A percentile compares a stretch with the other conserved stretches of the same genome.
These are phyloP conservation scores for Pinus albicaulis DNA, from an alignment of 75 land plant genomes.

Conservation along the genomic window DNA sequence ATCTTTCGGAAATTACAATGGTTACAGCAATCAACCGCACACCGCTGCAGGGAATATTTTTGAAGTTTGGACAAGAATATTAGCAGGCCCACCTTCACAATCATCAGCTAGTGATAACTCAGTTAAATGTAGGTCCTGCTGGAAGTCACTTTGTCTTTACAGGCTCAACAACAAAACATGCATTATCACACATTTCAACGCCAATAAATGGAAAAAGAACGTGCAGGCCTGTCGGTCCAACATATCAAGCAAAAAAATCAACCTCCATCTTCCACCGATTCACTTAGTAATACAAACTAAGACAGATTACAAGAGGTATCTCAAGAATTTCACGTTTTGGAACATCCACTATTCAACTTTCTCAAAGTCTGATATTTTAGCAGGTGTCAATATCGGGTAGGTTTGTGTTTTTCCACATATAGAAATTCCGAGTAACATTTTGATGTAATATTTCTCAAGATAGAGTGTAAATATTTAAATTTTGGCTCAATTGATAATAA, in stretches of 20 bases:
- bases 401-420: too few species aligned
- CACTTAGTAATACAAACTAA: background rate
- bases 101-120: conserved; percentile 3
- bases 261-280: background rate
- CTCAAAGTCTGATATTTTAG: too few species aligned
- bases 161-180: background rate
- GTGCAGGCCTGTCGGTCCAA: background rate
- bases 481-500: too few species aligned
- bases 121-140: background rate
- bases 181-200: background rate
- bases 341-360: too few species aligned
- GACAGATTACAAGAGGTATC: too few species aligned
- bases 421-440: too few species aligned
- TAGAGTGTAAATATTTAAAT: too few species aligned
- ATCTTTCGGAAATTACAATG: background rate
- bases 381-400: too few species aligned
- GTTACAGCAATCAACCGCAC: background rate
- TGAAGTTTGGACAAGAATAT: background rate
- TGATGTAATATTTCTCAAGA: too few species aligned
- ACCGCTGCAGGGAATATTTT: background rate
- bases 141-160: background rate
- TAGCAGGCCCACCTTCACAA: background rate
- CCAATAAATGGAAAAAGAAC: background rate
- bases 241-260: background rate
- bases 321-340: too few species aligned